Evolutionary conservation across 768 basidiomycete genomes (phyloP), one percentile per base, ranked within the genome.

Genomic region (Pisolithus sp.): DNA sequence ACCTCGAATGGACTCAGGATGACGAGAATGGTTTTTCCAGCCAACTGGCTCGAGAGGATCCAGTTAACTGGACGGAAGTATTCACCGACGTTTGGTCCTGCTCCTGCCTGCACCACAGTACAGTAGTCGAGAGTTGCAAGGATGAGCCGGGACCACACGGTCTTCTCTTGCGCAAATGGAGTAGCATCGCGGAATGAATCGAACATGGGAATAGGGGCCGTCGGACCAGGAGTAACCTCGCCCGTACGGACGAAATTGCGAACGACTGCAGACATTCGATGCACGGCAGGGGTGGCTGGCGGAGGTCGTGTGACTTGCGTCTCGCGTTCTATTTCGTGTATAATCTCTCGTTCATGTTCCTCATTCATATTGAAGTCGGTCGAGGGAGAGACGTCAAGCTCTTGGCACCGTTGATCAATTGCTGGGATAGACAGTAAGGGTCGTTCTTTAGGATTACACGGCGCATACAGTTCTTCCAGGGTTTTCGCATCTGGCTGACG

Each of bases 301-400:
- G 67, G 62, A 4, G 74, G 71, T 23, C 72, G 62, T 53, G 75
- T 65, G 3, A 68, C 54, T 46, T 77, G 62, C 7, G 56, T 55
- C 56, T 77, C 74, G 17, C 58, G 57, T 54, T 77, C 74, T 2
- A 69, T 60, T 54, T 78, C 74, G 18, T 71, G 72, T 5, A 57
- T 56, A 10, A 77, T 62, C 53, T 78, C 75, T 49, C 76, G 61
- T 52, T 77, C 77, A 43, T 77, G 76, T 50, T 78, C 77, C 54
- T 78, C 75, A n/a, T 72, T 70, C 53, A 73, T 57, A 17, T 53
- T 53, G 21, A 42, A 53, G n/a, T 60, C 53, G 12, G 46, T 36
- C 5, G 70, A 31, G 37, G 31, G 50, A 46, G 20, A 34, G 7
- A 68, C 21, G 1, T 73, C 72, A 10, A 75, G 62, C 10, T 52